Conservation (phyloP, 148 eudicot species). For the Linanthus parryae region DNA sequence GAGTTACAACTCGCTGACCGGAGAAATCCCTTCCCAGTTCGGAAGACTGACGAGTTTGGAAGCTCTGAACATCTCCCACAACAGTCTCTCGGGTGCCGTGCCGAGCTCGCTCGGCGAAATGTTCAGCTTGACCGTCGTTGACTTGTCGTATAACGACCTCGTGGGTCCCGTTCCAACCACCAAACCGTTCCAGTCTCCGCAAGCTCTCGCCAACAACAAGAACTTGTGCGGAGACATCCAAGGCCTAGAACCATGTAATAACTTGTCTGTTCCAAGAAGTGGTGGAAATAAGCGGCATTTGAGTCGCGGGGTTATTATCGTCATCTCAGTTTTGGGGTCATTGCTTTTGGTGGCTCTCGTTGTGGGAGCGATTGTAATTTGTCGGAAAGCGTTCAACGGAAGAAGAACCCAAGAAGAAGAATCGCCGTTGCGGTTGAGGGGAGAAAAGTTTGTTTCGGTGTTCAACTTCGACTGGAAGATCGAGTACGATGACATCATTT, state of each 20-base stretch:
- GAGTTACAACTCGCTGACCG: constrained; percentile 48
- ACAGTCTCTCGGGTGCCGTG: constrained; percentile 47
- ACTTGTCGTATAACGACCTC: constrained; percentile 52
- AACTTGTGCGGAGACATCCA: constrained; percentile 12
- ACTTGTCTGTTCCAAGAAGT: neutral
- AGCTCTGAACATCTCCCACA: constrained; percentile 57
- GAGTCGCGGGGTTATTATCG: neutral
- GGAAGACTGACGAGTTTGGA: constrained; percentile 29
- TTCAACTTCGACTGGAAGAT: constrained; percentile 15
- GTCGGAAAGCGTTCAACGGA: neutral
- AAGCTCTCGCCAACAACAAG: constrained; percentile 14
- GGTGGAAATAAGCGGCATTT: neutral
- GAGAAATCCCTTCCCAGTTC: constrained; percentile 51
- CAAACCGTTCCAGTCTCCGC: no score
- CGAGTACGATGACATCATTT: constrained; percentile 15
- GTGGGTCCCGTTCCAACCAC: no score
- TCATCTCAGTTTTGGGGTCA: neutral
- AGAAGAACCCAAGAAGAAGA: neutral
- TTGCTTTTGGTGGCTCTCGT: constrained; percentile 3
- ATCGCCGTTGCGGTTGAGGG: neutral
- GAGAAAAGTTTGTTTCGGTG: neutral
- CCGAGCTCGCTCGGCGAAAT: constrained; percentile 49
- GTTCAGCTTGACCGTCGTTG: constrained; percentile 42
- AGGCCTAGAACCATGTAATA: constrained; percentile 15
- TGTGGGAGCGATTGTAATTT: neutral